Evolutionary conservation across 352 stramenopile genomes (phyloP).

Genomic region (Globisporangium heterothallicum): DNA sequence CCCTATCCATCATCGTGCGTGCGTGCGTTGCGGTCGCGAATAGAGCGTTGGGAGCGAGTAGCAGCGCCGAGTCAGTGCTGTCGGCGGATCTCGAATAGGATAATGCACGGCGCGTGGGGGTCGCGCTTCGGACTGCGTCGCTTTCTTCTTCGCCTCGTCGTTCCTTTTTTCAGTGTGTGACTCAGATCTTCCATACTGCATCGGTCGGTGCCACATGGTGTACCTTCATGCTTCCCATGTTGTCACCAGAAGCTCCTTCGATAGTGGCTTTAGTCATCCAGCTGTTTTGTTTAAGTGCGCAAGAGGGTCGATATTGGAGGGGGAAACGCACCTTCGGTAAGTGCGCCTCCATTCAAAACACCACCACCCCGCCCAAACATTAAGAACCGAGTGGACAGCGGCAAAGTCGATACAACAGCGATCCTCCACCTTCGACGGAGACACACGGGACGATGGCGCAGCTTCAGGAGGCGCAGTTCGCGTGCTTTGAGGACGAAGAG

Average conservation of each 20-base stretch:
- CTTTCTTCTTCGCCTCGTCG: conserved; percentile 6
- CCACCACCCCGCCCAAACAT: not conserved
- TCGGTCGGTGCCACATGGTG: not conserved
- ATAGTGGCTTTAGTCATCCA: not conserved
- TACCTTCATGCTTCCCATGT: not conserved
- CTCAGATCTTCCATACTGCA: conserved; percentile 4
- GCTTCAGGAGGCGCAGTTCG: conserved; percentile 66
- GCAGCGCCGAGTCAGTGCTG: too few species aligned
- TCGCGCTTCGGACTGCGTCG: too few species aligned
- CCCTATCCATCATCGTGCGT: conserved; percentile 47
- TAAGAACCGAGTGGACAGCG: conserved; percentile 13
- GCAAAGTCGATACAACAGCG: conserved; percentile 7
- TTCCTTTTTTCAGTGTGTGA: not conserved
- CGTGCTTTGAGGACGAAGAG: conserved; percentile 66
- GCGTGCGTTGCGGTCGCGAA: too few species aligned
- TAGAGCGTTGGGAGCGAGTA: too few species aligned
- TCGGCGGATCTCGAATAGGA: too few species aligned
- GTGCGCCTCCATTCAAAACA: not conserved
- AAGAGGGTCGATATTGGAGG: not conserved
- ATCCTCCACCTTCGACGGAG: not conserved
- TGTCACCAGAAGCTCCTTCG: not conserved
- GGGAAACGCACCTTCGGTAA: conserved; percentile 1
- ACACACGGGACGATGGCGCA: conserved; percentile 27
- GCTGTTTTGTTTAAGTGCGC: conserved; percentile 4
- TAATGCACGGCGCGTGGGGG: too few species aligned